A percentile compares a stretch with the other conserved stretches of the same genome.
phyloP scores from a whole-genome alignment of 2,329 filamentous ascomycete species.

The Penicillium aurantiogriseum region DNA sequence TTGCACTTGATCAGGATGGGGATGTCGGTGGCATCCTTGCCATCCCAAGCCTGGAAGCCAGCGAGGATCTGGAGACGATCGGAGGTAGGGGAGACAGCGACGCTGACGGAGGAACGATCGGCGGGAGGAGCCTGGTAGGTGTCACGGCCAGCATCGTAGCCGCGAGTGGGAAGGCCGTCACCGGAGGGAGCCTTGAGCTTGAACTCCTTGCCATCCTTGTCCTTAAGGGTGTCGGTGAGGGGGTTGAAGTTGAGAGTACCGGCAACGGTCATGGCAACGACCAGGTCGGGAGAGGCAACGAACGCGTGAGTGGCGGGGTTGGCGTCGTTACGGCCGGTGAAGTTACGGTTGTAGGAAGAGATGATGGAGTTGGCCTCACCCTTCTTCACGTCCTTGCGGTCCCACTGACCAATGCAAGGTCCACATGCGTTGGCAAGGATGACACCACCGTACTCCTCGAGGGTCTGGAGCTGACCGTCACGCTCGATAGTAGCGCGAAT shows the following conservation, averaged over 20 bases:
- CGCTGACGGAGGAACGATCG: slow-evolving; percentile 69
- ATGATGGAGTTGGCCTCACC: slow-evolving; percentile 94
- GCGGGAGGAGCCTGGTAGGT: slow-evolving; percentile 94
- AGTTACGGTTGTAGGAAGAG: slow-evolving; percentile 99
- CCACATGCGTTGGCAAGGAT: slow-evolving; percentile 95
- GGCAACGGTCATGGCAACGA: slow-evolving; percentile 81
- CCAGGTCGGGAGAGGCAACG: slow-evolving; percentile 85
- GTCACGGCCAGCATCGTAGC: slow-evolving; percentile 87
- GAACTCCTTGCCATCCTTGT: slow-evolving; percentile 96
- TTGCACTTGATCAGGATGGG: slow-evolving; percentile 95
- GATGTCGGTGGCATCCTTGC: slow-evolving; percentile 79
- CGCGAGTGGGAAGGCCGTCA: slow-evolving; percentile 72
- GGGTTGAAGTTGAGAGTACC: slow-evolving; percentile 93
- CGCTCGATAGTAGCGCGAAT: slow-evolving; percentile 89
- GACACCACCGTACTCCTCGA: slow-evolving; percentile 93
- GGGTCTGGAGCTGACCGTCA: slow-evolving; percentile 87
- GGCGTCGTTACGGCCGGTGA: slow-evolving; percentile 94
- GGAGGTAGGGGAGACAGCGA: slow-evolving; percentile 81
- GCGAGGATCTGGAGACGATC: slow-evolving; percentile 91
- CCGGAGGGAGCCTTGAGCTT: slow-evolving; percentile 76
- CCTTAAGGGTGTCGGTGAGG: slow-evolving; percentile 85
- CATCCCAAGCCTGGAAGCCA: slow-evolving; percentile 85
- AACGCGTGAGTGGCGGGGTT: slow-evolving; percentile 95
- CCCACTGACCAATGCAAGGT: slow-evolving; percentile 93
- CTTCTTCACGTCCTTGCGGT: slow-evolving; percentile 90